Evolutionary conservation across 1,284 basidiomycete genomes (phyloP).

Genomic region (Papiliotrema terrestris): DNA sequence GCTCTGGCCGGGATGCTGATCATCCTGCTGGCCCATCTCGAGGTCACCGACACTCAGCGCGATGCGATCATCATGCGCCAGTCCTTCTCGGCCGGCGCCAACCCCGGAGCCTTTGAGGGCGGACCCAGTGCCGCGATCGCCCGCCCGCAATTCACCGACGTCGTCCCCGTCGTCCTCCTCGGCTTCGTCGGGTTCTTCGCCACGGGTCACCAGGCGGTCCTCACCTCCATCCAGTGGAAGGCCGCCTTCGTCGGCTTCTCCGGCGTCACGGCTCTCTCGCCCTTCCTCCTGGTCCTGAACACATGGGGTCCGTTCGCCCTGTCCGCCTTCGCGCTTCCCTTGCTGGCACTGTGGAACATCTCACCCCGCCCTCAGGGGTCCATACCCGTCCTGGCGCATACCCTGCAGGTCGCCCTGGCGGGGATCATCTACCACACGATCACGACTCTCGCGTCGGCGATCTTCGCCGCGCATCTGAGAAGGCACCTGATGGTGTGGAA

Average conservation of each 20-base stretch:
- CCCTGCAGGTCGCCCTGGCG: slow-evolving; percentile 57
- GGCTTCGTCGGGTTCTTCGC: slow-evolving; percentile 73
- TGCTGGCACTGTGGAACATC: slow-evolving; percentile 87
- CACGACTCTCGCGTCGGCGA: slow-evolving; percentile 66
- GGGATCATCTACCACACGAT: slow-evolving; percentile 67
- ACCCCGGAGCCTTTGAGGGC: slow-evolving; percentile 47
- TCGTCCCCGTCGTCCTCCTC: slow-evolving; percentile 70
- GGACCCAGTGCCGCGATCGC: slow-evolving; percentile 38
- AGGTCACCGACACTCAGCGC: slow-evolving; percentile 72
- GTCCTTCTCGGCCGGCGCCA: slow-evolving; percentile 28
- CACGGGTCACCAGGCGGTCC: slow-evolving; percentile 87
- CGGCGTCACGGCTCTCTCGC: slow-evolving; percentile 68
- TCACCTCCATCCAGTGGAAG: slow-evolving; percentile 95
- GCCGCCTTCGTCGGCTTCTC: slow-evolving; percentile 75
- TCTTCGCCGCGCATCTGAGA: slow-evolving; percentile 71
- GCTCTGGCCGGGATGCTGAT: slow-evolving; percentile 63
- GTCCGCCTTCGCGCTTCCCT: slow-evolving; percentile 62
- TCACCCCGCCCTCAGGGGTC: slow-evolving; percentile 55
- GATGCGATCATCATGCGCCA: slow-evolving; percentile 60
- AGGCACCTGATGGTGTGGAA: slow-evolving; percentile 99
- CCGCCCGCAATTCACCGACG: slow-evolving; percentile 62
- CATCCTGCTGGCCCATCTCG: slow-evolving; percentile 67
- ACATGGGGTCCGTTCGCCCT: slow-evolving; percentile 70
- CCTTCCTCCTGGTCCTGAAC: slow-evolving; percentile 74
- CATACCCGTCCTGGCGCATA: slow-evolving; percentile 45